phyloP scores from a whole-genome alignment of 1,284 basidiomycete species.

The Ganoderma sinense region DNA sequence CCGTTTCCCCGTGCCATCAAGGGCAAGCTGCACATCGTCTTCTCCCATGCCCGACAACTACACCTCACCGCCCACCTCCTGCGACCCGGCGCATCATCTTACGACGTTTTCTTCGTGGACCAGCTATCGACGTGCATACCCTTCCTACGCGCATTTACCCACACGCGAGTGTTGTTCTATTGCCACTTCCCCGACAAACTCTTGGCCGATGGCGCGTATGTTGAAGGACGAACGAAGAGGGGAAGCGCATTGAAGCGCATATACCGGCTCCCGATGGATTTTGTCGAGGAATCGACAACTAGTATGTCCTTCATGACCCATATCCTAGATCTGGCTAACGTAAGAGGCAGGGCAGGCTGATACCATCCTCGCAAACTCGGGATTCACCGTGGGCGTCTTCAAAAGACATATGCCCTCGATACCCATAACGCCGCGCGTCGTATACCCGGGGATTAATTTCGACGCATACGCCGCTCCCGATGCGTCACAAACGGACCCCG shows the following conservation, averaged over 20 bases:
- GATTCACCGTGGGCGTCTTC: slow-evolving; percentile 88
- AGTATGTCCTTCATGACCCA: slow-evolving; percentile 54
- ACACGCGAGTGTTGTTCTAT: slow-evolving; percentile 91
- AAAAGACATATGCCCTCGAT: slow-evolving; percentile 81
- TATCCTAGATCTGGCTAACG: background rate
- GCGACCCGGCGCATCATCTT: slow-evolving; percentile 49
- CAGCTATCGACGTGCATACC: slow-evolving; percentile 94
- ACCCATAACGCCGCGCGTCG: slow-evolving; percentile 67
- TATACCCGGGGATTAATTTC: slow-evolving; percentile 94
- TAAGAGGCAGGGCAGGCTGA: slow-evolving; percentile 78
- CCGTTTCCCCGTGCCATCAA: slow-evolving; percentile 83
- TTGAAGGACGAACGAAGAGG: slow-evolving; percentile 55
- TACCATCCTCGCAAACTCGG: slow-evolving; percentile 90
- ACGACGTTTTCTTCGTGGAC: slow-evolving; percentile 95
- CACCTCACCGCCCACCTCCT: slow-evolving; percentile 78
- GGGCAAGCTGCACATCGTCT: slow-evolving; percentile 86
- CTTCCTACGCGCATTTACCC: slow-evolving; percentile 72
- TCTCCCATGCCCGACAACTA: slow-evolving; percentile 90
- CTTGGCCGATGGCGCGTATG: slow-evolving; percentile 81
- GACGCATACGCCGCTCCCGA: slow-evolving; percentile 63
- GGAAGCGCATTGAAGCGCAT: slow-evolving; percentile 67
- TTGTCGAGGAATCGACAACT: slow-evolving; percentile 90
- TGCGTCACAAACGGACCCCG: slow-evolving; percentile 52
- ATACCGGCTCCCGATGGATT: slow-evolving; percentile 92
- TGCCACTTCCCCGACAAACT: slow-evolving; percentile 98